Conservation (phyloP, 2,329 filamentous ascomycete species). For the Shiraia bambusicola region DNA sequence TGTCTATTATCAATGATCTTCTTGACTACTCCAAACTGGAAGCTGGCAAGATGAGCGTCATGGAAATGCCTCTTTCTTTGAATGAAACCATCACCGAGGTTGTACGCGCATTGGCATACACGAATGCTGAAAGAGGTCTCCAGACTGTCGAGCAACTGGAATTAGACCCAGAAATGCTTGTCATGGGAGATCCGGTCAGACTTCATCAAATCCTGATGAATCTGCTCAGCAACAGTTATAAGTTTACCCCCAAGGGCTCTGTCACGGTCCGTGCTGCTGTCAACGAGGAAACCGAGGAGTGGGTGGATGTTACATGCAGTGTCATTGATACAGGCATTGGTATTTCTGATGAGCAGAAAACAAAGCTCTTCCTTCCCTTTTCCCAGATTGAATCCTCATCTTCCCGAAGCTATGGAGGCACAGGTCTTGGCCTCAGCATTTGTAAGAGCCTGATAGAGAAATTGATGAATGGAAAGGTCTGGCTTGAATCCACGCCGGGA, state of each 20-base stretch:
- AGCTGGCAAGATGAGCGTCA: slow-evolving; percentile 61
- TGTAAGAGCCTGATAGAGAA: slow-evolving; percentile 93
- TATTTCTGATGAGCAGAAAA: slow-evolving; percentile 77
- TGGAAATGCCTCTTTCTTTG: slow-evolving; percentile 55
- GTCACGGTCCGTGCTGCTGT: slow-evolving; percentile 80
- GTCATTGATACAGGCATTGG: slow-evolving; percentile 90
- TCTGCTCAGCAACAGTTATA: slow-evolving; percentile 87
- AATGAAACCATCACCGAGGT: slow-evolving; percentile 64
- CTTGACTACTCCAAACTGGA: slow-evolving; percentile 57
- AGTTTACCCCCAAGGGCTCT: slow-evolving; percentile 85
- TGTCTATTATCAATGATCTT: slow-evolving; percentile 57
- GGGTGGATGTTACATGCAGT: slow-evolving; percentile 77
- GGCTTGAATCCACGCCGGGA: slow-evolving; percentile 74
- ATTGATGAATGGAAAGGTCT: slow-evolving; percentile 84
- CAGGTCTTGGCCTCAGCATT: slow-evolving; percentile 86
- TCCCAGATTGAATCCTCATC: slow-evolving; percentile 91
- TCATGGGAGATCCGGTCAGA: slow-evolving; percentile 55
- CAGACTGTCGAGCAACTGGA: slow-evolving; percentile 59
- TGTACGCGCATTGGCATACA: slow-evolving; percentile 63
- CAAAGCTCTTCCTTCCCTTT: slow-evolving; percentile 88
- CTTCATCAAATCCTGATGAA: slow-evolving; percentile 65
- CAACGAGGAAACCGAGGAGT: slow-evolving; percentile 68
- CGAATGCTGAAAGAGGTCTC: slow-evolving; percentile 61
- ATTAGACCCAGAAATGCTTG: slow-evolving; percentile 56
- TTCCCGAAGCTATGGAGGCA: slow-evolving; percentile 87